Percentiles rank a stretch among this genome's conserved stretches.
These are phyloP conservation scores for Entoloma clypeatum DNA, from an alignment of 1,284 basidiomycete species.

Conservation along the genomic window DNA sequence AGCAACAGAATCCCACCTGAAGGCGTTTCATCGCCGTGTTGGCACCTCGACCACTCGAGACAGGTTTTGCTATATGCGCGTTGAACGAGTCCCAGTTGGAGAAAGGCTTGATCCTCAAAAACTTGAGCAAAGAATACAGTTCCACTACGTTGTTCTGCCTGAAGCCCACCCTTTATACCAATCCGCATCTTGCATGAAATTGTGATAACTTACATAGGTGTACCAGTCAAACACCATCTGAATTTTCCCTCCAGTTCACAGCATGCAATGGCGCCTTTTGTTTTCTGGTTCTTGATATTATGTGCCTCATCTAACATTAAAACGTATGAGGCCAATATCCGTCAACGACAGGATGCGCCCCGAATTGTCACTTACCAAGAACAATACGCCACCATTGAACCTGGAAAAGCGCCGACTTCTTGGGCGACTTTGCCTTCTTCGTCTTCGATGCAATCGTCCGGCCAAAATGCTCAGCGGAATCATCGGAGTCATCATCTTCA, in stretches of 20 bases:
- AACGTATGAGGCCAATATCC: slow-evolving; percentile 3
- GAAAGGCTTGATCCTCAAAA: slow-evolving; percentile 82
- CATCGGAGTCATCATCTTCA: slow-evolving; percentile 36
- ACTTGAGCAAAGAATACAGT: slow-evolving; percentile 86
- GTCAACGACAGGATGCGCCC: neutral
- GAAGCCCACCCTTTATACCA: neutral
- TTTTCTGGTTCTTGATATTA: slow-evolving; percentile 92
- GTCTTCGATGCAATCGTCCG: slow-evolving; percentile 39
- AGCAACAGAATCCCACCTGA: slow-evolving; percentile 46
- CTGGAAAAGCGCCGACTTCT: slow-evolving; percentile 71
- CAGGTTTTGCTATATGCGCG: slow-evolving; percentile 73
- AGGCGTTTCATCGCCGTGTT: slow-evolving; percentile 78
- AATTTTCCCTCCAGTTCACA: slow-evolving; percentile 75
- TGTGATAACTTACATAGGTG: slow-evolving; percentile 64
- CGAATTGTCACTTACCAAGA: slow-evolving; percentile 52
- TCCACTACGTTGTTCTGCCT: slow-evolving; percentile 89
- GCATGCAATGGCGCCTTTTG: slow-evolving; percentile 81
- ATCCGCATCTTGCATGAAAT: too few species aligned
- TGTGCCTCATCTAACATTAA: slow-evolving; percentile 84
- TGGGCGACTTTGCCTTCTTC: slow-evolving; percentile 38
- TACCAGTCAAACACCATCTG: slow-evolving; percentile 89
- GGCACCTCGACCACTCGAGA: slow-evolving; percentile 67
- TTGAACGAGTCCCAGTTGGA: slow-evolving; percentile 81
- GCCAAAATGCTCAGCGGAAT: slow-evolving; percentile 38
- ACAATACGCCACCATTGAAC: slow-evolving; percentile 86